Evolutionary conservation across 306 rosid genomes (phyloP).

Genomic region (Corylus heterophylla): DNA sequence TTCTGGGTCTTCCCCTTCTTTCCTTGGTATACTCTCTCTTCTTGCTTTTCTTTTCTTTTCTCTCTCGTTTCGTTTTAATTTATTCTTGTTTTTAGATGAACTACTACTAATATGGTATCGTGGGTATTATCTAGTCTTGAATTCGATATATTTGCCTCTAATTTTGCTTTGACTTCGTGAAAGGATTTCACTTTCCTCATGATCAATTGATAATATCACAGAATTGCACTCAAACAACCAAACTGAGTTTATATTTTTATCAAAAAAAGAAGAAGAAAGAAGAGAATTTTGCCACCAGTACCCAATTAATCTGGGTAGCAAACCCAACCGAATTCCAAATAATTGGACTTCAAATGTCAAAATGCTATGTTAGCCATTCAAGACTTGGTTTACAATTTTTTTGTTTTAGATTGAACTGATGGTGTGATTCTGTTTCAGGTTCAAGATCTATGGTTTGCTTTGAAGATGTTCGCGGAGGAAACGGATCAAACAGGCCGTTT

Average conservation of each 20-base stretch:
- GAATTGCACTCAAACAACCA: background rate
- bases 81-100: background rate
- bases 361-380: background rate
- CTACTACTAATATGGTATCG: background rate
- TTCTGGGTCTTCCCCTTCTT: constrained; percentile 56
- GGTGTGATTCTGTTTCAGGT: constrained; percentile 36
- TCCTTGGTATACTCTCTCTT: constrained; percentile 40
- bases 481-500: constrained; percentile 39
- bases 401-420: background rate
- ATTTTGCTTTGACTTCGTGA: background rate
- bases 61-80: background rate
- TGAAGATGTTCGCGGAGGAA: constrained; percentile 52
- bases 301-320: background rate
- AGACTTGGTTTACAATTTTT: background rate
- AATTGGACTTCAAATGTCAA: background rate
- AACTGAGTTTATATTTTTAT: background rate
- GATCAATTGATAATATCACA: background rate
- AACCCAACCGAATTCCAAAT: background rate
- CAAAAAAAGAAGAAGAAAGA: background rate
- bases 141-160: background rate
- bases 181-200: background rate
- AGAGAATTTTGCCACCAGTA: background rate
- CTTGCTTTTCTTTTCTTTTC: background rate
- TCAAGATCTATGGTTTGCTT: constrained; percentile 79
- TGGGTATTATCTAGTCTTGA: background rate